phyloP scores from a whole-genome alignment of 306 rosid species.

The Arachis hypogaea region DNA sequence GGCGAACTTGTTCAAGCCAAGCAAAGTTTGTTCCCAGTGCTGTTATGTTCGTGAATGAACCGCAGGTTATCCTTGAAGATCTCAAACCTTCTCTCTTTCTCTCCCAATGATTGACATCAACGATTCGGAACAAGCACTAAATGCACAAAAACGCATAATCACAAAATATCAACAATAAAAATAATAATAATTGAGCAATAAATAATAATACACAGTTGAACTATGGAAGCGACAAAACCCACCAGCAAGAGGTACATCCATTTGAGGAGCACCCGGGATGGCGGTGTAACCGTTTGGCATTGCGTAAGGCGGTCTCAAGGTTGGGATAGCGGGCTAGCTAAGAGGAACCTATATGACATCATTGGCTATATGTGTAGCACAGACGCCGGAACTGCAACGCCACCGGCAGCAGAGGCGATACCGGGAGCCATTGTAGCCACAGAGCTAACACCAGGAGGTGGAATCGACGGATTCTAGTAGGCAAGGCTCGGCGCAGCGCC shows the following conservation, averaged over 20 bases:
- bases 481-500: conserved; percentile 39
- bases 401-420: conserved; percentile 11
- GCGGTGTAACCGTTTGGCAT: conserved; percentile 79
- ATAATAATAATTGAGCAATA: background rate
- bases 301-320: conserved; percentile 59
- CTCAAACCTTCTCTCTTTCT: conserved; percentile 47
- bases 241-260: conserved; percentile 69
- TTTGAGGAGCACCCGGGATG: conserved; percentile 54
- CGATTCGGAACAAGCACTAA: background rate
- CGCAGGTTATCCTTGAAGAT: conserved; percentile 55
- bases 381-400: conserved; percentile 35
- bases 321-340: conserved; percentile 55
- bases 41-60: conserved; percentile 63
- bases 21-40: conserved; percentile 33
- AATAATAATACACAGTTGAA: background rate
- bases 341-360: conserved; percentile 66
- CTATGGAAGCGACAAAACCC: conserved; percentile 59
- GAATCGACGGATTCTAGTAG: conserved; percentile 65
- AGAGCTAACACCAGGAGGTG: conserved; percentile 76
- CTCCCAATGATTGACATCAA: conserved; percentile 44
- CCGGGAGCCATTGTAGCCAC: conserved; percentile 49
- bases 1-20: conserved; percentile 77
- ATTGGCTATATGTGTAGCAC: conserved; percentile 63
- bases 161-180: background rate
- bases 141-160: background rate